Percentiles rank a stretch among this genome's conserved stretches.
These are phyloP conservation scores for Pseudovirgaria hyperparasitica DNA, from an alignment of 2,329 filamentous ascomycete genomes.

Conservation along the genomic window DNA sequence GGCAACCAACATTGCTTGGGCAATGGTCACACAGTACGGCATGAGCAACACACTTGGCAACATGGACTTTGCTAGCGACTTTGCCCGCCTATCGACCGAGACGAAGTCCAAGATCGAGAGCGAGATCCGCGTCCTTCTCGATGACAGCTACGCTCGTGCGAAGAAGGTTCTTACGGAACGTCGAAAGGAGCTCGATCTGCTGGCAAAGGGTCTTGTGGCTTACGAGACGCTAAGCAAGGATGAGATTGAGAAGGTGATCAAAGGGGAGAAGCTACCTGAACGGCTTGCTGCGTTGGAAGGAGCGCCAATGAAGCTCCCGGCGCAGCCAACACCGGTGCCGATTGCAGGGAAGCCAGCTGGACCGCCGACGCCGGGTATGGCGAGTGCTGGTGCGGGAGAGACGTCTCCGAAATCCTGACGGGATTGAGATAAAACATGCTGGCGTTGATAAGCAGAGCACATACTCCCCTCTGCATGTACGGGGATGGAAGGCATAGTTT, in stretches of 20 bases:
- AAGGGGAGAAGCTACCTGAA: slow-evolving; percentile 65
- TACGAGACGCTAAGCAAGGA: slow-evolving; percentile 86
- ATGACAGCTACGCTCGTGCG: slow-evolving; percentile 68
- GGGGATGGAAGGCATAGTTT: too few relatives aligned
- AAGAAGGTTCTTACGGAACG: slow-evolving; percentile 57
- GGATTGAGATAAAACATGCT: too few relatives aligned
- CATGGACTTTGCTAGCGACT: slow-evolving; percentile 73
- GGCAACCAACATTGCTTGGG: slow-evolving; percentile 72
- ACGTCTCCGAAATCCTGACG: too few relatives aligned
- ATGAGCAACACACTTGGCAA: slow-evolving; percentile 85
- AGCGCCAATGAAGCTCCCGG: slow-evolving; percentile 57
- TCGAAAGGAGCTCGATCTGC: slow-evolving; percentile 71
- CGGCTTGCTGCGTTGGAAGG: slow-evolving; percentile 48
- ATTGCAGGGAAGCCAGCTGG: too few relatives aligned
- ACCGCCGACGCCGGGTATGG: too few relatives aligned
- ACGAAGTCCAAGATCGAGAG: slow-evolving; percentile 78
- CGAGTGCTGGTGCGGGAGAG: too few relatives aligned
- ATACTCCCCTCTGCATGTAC: too few relatives aligned
- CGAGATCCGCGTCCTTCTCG: slow-evolving; percentile 75
- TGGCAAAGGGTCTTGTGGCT: slow-evolving; percentile 81
- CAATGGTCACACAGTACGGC: slow-evolving; percentile 78
- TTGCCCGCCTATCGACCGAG: slow-evolving; percentile 68
- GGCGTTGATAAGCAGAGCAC: too few relatives aligned
- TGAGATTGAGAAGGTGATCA: slow-evolving; percentile 83
- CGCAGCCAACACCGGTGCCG: slow-evolving; percentile 20